phyloP scores from a whole-genome alignment of 331 rosid genomes.

The Cydonia oblonga region DNA sequence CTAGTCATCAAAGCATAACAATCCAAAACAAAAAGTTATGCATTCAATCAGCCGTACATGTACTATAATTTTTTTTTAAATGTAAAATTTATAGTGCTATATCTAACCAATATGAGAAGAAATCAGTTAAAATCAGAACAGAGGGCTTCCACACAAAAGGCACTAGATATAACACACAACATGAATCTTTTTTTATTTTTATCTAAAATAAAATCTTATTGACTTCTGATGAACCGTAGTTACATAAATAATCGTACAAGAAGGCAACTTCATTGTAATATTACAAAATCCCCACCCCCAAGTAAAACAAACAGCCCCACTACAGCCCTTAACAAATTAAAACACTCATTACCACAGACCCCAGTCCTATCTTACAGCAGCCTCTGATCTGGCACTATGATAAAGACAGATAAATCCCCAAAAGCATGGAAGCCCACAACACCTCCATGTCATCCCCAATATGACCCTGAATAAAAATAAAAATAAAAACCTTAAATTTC shows the following conservation, averaged over 20 bases:
- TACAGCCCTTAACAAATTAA: background rate
- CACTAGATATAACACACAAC: background rate
- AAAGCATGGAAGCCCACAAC: background rate
- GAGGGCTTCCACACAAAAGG: background rate
- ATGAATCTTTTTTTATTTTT: background rate
- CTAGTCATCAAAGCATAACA: background rate
- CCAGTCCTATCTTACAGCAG: background rate
- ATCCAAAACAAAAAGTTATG: background rate
- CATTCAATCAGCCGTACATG: background rate
- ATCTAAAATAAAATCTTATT: background rate
- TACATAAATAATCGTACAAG: background rate
- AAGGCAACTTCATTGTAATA: background rate
- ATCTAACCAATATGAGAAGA: background rate
- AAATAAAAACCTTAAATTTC: background rate
- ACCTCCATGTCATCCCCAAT: background rate
- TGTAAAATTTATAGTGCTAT: background rate
- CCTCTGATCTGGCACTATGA: background rate
- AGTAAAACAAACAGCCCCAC: background rate
- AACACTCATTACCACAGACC: background rate
- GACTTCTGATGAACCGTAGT: background rate
- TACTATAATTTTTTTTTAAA: background rate
- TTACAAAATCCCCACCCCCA: background rate
- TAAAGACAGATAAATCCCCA: background rate
- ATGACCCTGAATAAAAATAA: background rate
- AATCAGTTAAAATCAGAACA: background rate